phyloP scores from a whole-genome alignment of 345 rosid species.

The Hibiscus mutabilis region DNA sequence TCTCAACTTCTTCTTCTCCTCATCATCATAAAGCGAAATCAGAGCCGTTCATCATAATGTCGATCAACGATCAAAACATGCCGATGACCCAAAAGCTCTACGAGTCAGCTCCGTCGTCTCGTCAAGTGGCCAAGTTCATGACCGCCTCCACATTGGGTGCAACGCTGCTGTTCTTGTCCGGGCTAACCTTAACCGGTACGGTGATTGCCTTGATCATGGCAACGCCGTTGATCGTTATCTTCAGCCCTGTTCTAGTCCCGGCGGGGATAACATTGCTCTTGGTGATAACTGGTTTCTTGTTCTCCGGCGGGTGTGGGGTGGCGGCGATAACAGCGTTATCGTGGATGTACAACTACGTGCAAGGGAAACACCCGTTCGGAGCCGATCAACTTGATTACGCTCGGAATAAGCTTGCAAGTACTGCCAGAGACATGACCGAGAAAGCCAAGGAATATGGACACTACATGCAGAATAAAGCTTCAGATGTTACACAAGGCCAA shows the following conservation, averaged over 20 bases:
- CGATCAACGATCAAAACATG: conserved; percentile 20
- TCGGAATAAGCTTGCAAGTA: conserved; percentile 25
- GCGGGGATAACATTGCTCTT: conserved; percentile 32
- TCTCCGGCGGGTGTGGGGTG: conserved; percentile 51
- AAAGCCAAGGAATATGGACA: conserved; percentile 54
- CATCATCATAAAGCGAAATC: background rate
- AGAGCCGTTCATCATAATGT: conserved; percentile 11
- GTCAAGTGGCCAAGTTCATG: conserved; percentile 37
- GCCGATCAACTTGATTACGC: conserved; percentile 55
- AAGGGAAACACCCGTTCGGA: conserved; percentile 56
- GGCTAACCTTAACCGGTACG: conserved; percentile 46
- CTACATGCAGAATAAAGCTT: conserved; percentile 39
- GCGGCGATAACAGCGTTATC: conserved; percentile 43
- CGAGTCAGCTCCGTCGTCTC: conserved; percentile 26
- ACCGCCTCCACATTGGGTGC: conserved; percentile 42
- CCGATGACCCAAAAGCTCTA: conserved; percentile 15
- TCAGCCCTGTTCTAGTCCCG: conserved; percentile 59
- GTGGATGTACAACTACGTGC: conserved; percentile 61
- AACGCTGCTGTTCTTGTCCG: conserved; percentile 35
- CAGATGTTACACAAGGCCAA: conserved; percentile 21
- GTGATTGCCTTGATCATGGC: conserved; percentile 46
- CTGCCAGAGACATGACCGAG: conserved; percentile 34
- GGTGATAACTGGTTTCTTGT: conserved; percentile 33
- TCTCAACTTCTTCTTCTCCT: background rate
- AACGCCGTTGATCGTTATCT: conserved; percentile 52